A percentile compares a stretch with the other conserved stretches of the same genome.
Evolutionary conservation across 306 rosid species (phyloP).

Genomic region (Fragaria iinumae): DNA sequence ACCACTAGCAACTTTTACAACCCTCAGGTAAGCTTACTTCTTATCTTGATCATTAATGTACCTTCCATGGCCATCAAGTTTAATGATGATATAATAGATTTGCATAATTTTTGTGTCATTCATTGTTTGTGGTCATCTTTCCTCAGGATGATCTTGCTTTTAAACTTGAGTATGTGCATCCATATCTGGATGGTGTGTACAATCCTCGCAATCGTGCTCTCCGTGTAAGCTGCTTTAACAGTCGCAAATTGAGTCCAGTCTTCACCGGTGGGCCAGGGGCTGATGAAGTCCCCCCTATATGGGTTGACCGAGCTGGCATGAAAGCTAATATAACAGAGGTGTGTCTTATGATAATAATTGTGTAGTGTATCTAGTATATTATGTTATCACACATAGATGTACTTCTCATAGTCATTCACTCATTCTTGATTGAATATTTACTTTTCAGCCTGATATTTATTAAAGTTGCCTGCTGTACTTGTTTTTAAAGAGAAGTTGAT

Average conservation of each 20-base stretch:
- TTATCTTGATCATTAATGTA: not conserved
- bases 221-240: conserved; percentile 91
- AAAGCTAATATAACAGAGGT: conserved; percentile 96
- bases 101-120: conserved; percentile 15
- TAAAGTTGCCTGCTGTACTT: not conserved
- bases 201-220: conserved; percentile 73
- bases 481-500: not conserved
- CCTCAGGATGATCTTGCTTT: conserved; percentile 92
- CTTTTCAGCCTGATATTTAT: not conserved
- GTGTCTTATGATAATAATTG: conserved; percentile 9
- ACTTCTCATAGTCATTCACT: conserved; percentile 2
- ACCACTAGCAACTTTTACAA: conserved; percentile 86
- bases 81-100: conserved; percentile 8
- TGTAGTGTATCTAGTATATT: not conserved
- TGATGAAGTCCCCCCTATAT: conserved; percentile 95
- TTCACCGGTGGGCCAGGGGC: conserved; percentile 97
- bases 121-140: conserved; percentile 19
- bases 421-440: not conserved
- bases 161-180: conserved; percentile 92
- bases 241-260: conserved; percentile 94
- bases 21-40: conserved; percentile 64
- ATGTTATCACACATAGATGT: not conserved
- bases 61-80: not conserved
- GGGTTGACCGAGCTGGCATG: conserved; percentile 93
- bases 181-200: conserved; percentile 85